Percentiles rank a stretch among this genome's conserved stretches.
Conservation (phyloP, 176 grass and related monocot species). For the Avena atlantica region DNA sequence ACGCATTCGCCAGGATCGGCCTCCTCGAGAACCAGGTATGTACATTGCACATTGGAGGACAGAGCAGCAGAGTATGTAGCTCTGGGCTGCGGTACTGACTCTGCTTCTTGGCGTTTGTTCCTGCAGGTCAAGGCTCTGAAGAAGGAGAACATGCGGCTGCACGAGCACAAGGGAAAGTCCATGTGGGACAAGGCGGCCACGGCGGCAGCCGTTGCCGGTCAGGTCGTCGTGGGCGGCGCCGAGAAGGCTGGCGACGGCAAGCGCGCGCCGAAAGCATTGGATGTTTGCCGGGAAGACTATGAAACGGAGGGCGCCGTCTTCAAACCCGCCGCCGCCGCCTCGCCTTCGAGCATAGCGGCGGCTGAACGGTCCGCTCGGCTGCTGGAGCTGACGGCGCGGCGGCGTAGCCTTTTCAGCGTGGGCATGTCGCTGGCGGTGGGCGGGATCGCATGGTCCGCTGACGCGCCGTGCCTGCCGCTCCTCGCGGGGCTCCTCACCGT, state of each 20-base stretch:
- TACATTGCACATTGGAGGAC: neutral
- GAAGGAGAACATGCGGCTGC: constrained; percentile 65
- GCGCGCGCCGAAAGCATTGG: neutral
- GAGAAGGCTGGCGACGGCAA: neutral
- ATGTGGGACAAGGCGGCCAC: constrained; percentile 25
- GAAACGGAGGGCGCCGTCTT: neutral
- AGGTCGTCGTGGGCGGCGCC: neutral
- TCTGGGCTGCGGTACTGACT: neutral
- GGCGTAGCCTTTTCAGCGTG: constrained; percentile 58
- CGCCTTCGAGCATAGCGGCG: neutral
- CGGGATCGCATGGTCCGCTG: constrained; percentile 49
- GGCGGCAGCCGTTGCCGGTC: neutral
- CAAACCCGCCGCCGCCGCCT: neutral
- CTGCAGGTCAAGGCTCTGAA: constrained; percentile 54
- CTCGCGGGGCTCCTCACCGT: constrained; percentile 60
- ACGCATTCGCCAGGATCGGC: constrained; percentile 41
- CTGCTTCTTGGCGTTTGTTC: neutral
- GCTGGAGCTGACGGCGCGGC: constrained; percentile 22
- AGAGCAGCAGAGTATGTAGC: too few relatives aligned
- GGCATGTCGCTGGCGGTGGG: constrained; percentile 62
- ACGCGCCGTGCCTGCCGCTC: constrained; percentile 60
- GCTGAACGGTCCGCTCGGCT: neutral
- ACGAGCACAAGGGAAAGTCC: constrained; percentile 48
- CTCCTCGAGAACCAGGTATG: constrained; percentile 52
- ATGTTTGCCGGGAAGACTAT: neutral